These are phyloP conservation scores for Penicillium aurantiogriseum DNA, from an alignment of 2,329 filamentous ascomycete species.

Conservation along the genomic window DNA sequence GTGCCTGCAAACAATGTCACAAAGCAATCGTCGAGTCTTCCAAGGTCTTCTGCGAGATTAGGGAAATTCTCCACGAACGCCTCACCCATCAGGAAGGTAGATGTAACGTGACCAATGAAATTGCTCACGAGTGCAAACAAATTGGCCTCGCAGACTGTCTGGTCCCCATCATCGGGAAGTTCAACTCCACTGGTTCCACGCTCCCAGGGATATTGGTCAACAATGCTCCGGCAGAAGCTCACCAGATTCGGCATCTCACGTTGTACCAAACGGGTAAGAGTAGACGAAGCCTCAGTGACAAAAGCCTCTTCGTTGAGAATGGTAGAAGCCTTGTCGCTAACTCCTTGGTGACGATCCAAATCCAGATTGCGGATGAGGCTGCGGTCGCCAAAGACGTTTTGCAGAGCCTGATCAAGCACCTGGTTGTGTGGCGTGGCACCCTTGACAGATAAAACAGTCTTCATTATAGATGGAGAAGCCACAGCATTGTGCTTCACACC, in stretches of 20 bases:
- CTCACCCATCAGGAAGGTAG: slow-evolving; percentile 52
- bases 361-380: slow-evolving; percentile 38
- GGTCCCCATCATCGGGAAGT: slow-evolving; percentile 40
- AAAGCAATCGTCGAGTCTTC: slow-evolving; percentile 55
- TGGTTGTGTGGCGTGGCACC: slow-evolving; percentile 29
- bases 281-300: slow-evolving; percentile 42
- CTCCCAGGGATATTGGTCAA: slow-evolving; percentile 65
- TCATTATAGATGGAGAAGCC: slow-evolving; percentile 48
- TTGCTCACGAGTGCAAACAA: slow-evolving; percentile 55
- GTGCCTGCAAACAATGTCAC: slow-evolving; percentile 55
- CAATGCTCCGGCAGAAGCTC: slow-evolving; percentile 57
- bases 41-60: slow-evolving; percentile 55
- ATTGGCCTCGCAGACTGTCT: slow-evolving; percentile 51
- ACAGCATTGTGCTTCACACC: slow-evolving; percentile 53
- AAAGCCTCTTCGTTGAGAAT: slow-evolving; percentile 50
- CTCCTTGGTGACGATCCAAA: slow-evolving; percentile 33
- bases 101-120: slow-evolving; percentile 53
- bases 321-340: slow-evolving; percentile 39
- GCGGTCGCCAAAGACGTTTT: slow-evolving; percentile 46
- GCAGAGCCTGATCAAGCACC: slow-evolving; percentile 36
- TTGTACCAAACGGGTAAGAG: slow-evolving; percentile 42
- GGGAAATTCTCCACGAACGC: slow-evolving; percentile 54
- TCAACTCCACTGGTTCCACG: slow-evolving; percentile 47
- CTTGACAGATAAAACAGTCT: slow-evolving; percentile 38
- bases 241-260: slow-evolving; percentile 55